Evolutionary conservation across 495 filamentous ascomycete genomes (phyloP).

Genomic region (Penicillium pulvis): DNA sequence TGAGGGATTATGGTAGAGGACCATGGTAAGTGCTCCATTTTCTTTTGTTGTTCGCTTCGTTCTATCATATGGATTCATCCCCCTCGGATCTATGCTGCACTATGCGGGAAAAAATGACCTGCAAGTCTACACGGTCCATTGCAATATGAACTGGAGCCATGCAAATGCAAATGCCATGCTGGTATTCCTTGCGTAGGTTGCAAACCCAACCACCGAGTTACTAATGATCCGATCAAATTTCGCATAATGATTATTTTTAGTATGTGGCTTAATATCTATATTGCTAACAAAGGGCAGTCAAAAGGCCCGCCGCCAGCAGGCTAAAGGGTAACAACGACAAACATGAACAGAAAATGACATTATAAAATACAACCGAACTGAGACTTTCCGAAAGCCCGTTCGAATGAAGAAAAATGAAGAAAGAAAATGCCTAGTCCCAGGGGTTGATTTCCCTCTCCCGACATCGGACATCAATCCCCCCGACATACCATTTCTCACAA

Average conservation of each 20-base stretch:
- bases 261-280: conserved; percentile 26
- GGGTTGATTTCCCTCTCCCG: conserved; percentile 1
- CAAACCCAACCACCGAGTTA: conserved; percentile 8
- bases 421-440: conserved; percentile 7
- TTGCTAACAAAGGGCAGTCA: conserved; percentile 25
- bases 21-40: too few species aligned
- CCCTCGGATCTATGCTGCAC: neutral
- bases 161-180: conserved; percentile 11
- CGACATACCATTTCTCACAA: conserved; percentile 18
- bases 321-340: conserved; percentile 32
- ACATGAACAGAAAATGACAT: conserved; percentile 35
- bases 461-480: conserved; percentile 3
- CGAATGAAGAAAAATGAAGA: conserved; percentile 16
- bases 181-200: conserved; percentile 6
- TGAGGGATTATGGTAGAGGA: neutral
- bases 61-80: neutral
- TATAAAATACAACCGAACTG: conserved; percentile 35
- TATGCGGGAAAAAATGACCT: neutral
- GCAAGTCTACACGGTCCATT: conserved; percentile 4
- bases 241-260: conserved; percentile 28
- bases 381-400: conserved; percentile 17
- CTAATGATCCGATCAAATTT: conserved; percentile 2
- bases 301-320: conserved; percentile 30
- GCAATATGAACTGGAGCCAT: conserved; percentile 9
- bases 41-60: neutral